These are phyloP conservation scores for Forsythia suspensa DNA, from an alignment of 257 asterid species.

Conservation along the genomic window DNA sequence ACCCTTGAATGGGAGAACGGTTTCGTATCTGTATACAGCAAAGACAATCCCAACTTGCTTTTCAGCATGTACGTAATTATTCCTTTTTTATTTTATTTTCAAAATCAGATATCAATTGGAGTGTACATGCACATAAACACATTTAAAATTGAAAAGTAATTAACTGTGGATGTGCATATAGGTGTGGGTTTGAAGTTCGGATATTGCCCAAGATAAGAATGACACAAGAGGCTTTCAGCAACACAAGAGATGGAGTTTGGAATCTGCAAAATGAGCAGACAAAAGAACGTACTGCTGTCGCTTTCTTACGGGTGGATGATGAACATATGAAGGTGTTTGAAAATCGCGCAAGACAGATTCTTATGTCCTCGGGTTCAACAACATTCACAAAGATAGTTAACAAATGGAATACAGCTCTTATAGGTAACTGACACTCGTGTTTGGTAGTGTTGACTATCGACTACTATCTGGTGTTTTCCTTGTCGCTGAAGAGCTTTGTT, in stretches of 20 bases:
- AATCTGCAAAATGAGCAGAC: constrained; percentile 97
- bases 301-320: constrained; percentile 95
- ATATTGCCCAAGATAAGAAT: constrained; percentile 92
- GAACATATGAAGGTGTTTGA: constrained; percentile 99
- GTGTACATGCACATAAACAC: neutral
- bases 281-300: constrained; percentile 95
- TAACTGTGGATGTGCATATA: constrained; percentile 23
- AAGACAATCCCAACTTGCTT: constrained; percentile 94
- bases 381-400: constrained; percentile 98
- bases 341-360: constrained; percentile 95
- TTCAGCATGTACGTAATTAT: constrained; percentile 78
- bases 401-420: constrained; percentile 99
- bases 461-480: too few relatives aligned
- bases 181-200: constrained; percentile 98
- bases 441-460: neutral
- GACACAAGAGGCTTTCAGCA: constrained; percentile 99
- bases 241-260: constrained; percentile 97
- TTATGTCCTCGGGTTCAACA: constrained; percentile 99
- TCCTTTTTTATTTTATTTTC: neutral
- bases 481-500: constrained; percentile 19
- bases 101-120: neutral
- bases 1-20: constrained; percentile 98
- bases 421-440: constrained; percentile 45
- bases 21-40: constrained; percentile 97
- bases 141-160: neutral